These are phyloP conservation scores for Lasiodiplodia sp. DNA, from an alignment of 2,329 filamentous ascomycete genomes.

Conservation along the genomic window DNA sequence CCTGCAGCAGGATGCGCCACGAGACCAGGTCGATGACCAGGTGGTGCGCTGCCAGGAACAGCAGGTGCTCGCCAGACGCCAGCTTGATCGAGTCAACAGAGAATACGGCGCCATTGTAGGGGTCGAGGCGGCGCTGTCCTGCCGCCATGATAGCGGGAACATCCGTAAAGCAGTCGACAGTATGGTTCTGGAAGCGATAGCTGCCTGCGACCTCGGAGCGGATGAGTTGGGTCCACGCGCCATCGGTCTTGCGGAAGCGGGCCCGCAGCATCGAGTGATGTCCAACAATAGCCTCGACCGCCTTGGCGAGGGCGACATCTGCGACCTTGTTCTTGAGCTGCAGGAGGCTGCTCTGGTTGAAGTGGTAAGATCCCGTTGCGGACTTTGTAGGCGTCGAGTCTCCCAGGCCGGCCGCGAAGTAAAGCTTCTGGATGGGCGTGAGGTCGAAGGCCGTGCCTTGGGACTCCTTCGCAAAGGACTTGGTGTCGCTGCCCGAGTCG, in stretches of 20 bases:
- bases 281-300: conserved; percentile 38
- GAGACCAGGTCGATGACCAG: conserved; percentile 49
- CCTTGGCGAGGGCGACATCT: conserved; percentile 38
- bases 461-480: conserved; percentile 36
- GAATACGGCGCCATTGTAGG: conserved; percentile 13
- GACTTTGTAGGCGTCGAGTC: conserved; percentile 28
- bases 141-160: neutral
- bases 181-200: conserved; percentile 5
- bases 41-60: conserved; percentile 37
- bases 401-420: conserved; percentile 42
- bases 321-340: conserved; percentile 39
- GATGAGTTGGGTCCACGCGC: conserved; percentile 42
- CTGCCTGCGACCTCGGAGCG: conserved; percentile 5
- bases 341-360: conserved; percentile 46
- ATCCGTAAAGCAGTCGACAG: neutral
- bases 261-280: conserved; percentile 47
- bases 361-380: conserved; percentile 37
- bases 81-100: conserved; percentile 31
- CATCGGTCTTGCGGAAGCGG: conserved; percentile 39
- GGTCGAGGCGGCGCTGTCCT: conserved; percentile 9
- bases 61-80: conserved; percentile 8
- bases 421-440: conserved; percentile 44
- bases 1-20: conserved; percentile 49
- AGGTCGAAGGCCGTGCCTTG: conserved; percentile 41
- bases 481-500: neutral